These are phyloP conservation scores for Evansstolkia leycettana DNA, from an alignment of 495 filamentous ascomycete genomes.

Conservation along the genomic window DNA sequence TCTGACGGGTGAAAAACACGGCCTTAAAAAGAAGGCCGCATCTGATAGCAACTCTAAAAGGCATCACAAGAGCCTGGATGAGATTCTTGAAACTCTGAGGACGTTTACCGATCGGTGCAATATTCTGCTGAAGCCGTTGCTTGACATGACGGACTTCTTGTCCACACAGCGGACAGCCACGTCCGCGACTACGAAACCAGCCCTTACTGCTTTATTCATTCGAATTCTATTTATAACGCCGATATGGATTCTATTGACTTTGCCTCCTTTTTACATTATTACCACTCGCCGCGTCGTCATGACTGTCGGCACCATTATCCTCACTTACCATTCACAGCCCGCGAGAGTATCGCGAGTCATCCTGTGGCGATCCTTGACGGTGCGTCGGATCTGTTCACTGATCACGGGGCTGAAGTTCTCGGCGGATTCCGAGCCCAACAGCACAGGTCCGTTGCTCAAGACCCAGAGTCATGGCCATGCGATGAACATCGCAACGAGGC, in stretches of 20 bases:
- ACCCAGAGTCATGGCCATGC: slow-evolving; percentile 30
- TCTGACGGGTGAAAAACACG: slow-evolving; percentile 51
- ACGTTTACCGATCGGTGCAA: slow-evolving; percentile 84
- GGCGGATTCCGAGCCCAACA: slow-evolving; percentile 12
- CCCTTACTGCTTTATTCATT: slow-evolving; percentile 78
- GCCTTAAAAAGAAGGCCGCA: slow-evolving; percentile 36
- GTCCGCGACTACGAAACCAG: slow-evolving; percentile 83
- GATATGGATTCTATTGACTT: slow-evolving; percentile 69
- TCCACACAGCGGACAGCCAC: slow-evolving; percentile 86
- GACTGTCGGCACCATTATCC: slow-evolving; percentile 61
- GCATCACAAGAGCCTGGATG: slow-evolving; percentile 80
- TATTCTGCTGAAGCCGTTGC: slow-evolving; percentile 76
- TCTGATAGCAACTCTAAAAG: slow-evolving; percentile 47
- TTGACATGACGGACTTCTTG: slow-evolving; percentile 83
- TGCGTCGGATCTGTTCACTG: slow-evolving; percentile 52
- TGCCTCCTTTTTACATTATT: slow-evolving; percentile 74
- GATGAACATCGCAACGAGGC: slow-evolving; percentile 36
- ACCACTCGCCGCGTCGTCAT: slow-evolving; percentile 77
- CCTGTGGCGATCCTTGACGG: slow-evolving; percentile 71
- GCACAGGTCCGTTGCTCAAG: slow-evolving; percentile 15
- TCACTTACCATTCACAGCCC: slow-evolving; percentile 86
- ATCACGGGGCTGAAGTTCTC: slow-evolving; percentile 73
- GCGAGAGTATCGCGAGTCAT: slow-evolving; percentile 76
- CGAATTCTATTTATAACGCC: slow-evolving; percentile 81
- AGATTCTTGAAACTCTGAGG: slow-evolving; percentile 87